Base-by-base conservation (phyloP, 257 asterid species). In the Eucommia ulmoides region DNA sequence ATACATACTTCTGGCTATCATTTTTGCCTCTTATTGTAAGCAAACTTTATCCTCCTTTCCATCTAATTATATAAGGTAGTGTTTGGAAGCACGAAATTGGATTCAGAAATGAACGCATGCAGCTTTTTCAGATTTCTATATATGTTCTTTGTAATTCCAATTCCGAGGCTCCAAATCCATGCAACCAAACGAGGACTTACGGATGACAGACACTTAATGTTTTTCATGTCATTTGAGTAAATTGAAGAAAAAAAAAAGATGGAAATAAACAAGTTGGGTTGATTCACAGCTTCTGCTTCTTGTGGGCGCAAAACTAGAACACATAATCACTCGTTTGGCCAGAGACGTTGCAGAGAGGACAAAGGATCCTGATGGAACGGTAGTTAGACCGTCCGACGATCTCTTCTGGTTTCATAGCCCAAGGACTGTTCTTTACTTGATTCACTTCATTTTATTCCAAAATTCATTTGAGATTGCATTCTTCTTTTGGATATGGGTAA, bases 391-490 rank as follows among this genome's bases (percentile, higher is more conserved):
- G 23, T 74, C 95, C 8, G 95, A 86, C 50, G 87, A 91, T 33
- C 64, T 80, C 41, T 91, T 86, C 63, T 91, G 98, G 98, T 91
- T 91, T 49, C 62, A 55, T 22, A 62, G 66, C 23, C 94, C 96
- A 8, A 10, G 53, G 15, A 64, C 86, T 4, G 74, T 91, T 49
- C 88, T 91, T 33, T 80, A 80, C 74, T 48, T 91, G 69, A 77
- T 91, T 62, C 96, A 86, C 78, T 91, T 91, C 92, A 91, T 91
- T 47, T 59, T 86, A 66, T 91, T 91, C 66, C 93, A 85, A 47
- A 91, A 86, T 67, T 73, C 96, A 0, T 91, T 91, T 33, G 98
- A 79, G 72, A 60, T 86, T 9, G 96, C 94, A 14, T 91, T 91
- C 80, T 78, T 91, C 65, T 67, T 81, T 26, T 91, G 98, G 98